Evolutionary conservation across 2,329 filamentous ascomycete genomes (phyloP).

Genomic region (Cordyceps cateniannulata): DNA sequence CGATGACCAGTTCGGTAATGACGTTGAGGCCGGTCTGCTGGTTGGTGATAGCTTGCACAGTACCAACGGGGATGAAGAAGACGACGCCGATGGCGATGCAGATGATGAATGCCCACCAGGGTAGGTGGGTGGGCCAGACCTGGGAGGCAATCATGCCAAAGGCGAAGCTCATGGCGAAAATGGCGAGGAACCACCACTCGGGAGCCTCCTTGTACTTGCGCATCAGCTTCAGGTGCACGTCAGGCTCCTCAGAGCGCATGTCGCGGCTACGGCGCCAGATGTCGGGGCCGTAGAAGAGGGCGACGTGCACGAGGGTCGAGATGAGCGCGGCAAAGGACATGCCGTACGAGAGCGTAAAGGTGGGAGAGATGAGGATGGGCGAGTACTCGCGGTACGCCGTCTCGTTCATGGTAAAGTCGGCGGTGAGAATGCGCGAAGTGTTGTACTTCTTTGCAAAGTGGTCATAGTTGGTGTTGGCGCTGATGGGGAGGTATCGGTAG

Average conservation of each 20-base stretch:
- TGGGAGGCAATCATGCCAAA: slow-evolving; percentile 35
- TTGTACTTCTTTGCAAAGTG: slow-evolving; percentile 53
- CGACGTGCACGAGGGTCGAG: slow-evolving; percentile 45
- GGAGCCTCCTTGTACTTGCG: slow-evolving; percentile 14
- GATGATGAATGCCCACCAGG: slow-evolving; percentile 37
- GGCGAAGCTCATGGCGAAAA: slow-evolving; percentile 43
- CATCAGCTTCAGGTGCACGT: slow-evolving; percentile 46
- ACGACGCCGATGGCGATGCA: slow-evolving; percentile 34
- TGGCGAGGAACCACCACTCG: slow-evolving; percentile 48
- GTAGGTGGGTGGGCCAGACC: slow-evolving; percentile 33
- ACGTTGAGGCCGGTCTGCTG: slow-evolving; percentile 42
- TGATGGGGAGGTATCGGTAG: slow-evolving; percentile 50
- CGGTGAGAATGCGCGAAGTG: slow-evolving; percentile 46
- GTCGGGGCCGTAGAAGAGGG: slow-evolving; percentile 45
- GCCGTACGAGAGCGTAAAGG: slow-evolving; percentile 49
- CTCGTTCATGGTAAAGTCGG: slow-evolving; percentile 45
- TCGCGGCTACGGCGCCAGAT: slow-evolving; percentile 30
- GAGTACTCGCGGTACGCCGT: slow-evolving; percentile 53
- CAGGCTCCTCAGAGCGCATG: slow-evolving; percentile 35
- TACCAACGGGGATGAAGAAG: slow-evolving; percentile 37
- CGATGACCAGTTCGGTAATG: slow-evolving; percentile 42
- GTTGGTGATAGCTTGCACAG: slow-evolving; percentile 44
- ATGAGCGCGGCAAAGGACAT: slow-evolving; percentile 51
- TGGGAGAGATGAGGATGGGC: slow-evolving; percentile 46
- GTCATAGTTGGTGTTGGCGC: slow-evolving; percentile 49